phyloP scores from a whole-genome alignment of 495 filamentous ascomycete genomes.

The Aspergillus haitiensis region DNA sequence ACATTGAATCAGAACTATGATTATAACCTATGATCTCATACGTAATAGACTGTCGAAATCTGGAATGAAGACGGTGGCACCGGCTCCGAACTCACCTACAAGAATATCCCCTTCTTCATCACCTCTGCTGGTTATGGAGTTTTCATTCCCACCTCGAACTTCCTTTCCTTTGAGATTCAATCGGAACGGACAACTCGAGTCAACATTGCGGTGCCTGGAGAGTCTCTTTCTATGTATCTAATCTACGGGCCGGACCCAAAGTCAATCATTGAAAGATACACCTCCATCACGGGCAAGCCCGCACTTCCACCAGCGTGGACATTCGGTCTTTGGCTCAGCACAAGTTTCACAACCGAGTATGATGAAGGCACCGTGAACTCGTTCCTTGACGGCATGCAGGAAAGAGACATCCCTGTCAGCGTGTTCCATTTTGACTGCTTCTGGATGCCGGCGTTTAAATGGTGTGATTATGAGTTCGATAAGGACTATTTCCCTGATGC shows the following conservation, averaged over 20 bases:
- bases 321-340: slow-evolving; percentile 17
- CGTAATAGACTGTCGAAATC: slow-evolving; percentile 11
- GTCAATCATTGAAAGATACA: slow-evolving; percentile 14
- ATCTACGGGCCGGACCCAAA: slow-evolving; percentile 18
- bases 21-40: too few relatives aligned
- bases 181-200: slow-evolving; percentile 16
- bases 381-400: slow-evolving; percentile 16
- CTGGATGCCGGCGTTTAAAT: slow-evolving; percentile 18
- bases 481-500: slow-evolving; percentile 21
- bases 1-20: too few relatives aligned
- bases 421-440: slow-evolving; percentile 22
- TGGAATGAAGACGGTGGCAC: slow-evolving; percentile 20
- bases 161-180: slow-evolving; percentile 17
- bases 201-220: slow-evolving; percentile 17
- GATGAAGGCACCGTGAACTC: slow-evolving; percentile 16
- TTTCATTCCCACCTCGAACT: slow-evolving; percentile 17
- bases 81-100: slow-evolving; percentile 18
- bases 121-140: slow-evolving; percentile 17
- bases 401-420: slow-evolving; percentile 17
- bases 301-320: slow-evolving; percentile 17
- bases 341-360: slow-evolving; percentile 18
- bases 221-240: slow-evolving; percentile 15
- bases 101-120: slow-evolving; percentile 21
- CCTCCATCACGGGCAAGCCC: slow-evolving; percentile 14
- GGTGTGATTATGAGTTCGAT: slow-evolving; percentile 20